Evolutionary conservation across 2,329 filamentous ascomycete species (phyloP), one percentile per base, ranked within the genome.

Genomic region (Exophiala sp.): DNA sequence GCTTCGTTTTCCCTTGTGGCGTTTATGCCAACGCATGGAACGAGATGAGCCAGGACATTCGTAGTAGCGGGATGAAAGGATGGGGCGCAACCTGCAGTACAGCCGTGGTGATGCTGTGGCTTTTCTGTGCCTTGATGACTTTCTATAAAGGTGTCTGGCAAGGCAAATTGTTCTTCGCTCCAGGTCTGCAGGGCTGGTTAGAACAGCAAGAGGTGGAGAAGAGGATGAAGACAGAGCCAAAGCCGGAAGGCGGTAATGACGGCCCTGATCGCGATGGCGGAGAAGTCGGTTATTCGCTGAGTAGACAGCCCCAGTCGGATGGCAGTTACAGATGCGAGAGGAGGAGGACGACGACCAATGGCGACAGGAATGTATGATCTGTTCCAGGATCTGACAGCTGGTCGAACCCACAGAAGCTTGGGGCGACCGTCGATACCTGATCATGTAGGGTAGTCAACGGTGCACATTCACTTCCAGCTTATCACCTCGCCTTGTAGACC

Each of bases 1-100:
- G 55, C 29, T 57, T 63, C 24, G 60, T 63, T 14, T 65, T 65
- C 47, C 63, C 63, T 9, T 53, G 52, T 38, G 63, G 57, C 21
- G 54, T 57, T 1, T 65, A 65, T 47, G 50, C 59, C 12, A 63
- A 63, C 45, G 58, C 61, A 8, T 61, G 52, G 47, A 48, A 49
- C 34, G 47, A 38, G 18, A 29, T 65, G 20, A 57, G 58, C 18
- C 59, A 46, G 24, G 53, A 64, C 33, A 50, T 65, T n/a, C 61
- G 58, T 24, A 64, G 63, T 36, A 47, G 58, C 8, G 63, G 61
- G 12, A 57, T 65, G 54, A 52, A 58, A 41, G 62, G 61, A 12
- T 65, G 61, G 61, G 63, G 61, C 5, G 62, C 63, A 14, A 57
- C 52, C 9, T 58, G 47, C 44, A 50, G 49, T 18, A 49, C 63